A percentile compares a stretch with the other conserved stretches of the same genome.
Evolutionary conservation across 1,139 yeast genomes (phyloP).

Genomic region (Lodderomyces elongisporus): DNA sequence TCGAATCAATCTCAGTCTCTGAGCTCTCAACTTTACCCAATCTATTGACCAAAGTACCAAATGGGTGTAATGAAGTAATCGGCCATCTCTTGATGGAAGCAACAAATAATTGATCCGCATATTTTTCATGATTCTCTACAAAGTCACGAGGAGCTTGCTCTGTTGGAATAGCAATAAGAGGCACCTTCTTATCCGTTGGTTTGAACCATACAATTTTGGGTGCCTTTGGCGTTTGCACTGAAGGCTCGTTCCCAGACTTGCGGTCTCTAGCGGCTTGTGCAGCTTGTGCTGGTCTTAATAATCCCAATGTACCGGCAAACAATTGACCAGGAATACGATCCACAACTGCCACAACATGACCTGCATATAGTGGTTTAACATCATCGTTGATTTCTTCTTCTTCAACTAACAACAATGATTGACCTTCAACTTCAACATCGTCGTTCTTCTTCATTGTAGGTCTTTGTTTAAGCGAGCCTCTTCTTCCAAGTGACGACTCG

Average conservation of each 20-base stretch:
- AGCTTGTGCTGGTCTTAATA: constrained; percentile 93
- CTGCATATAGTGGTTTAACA: constrained; percentile 90
- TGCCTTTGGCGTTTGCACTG: constrained; percentile 47
- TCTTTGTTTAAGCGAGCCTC: constrained; percentile 89
- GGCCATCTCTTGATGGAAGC: constrained; percentile 99
- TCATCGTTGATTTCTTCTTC: constrained; percentile 96
- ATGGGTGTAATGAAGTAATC: constrained; percentile 95
- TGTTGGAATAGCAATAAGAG: constrained; percentile 95
- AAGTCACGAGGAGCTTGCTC: constrained; percentile 97
- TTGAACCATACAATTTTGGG: constrained; percentile 99
- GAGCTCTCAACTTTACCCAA: constrained; percentile 78
- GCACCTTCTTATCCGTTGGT: constrained; percentile 96
- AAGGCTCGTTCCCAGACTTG: constrained; percentile 48
- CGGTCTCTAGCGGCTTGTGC: constrained; percentile 77
- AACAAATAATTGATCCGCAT: constrained; percentile 77
- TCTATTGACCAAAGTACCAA: constrained; percentile 87
- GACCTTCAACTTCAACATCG: constrained; percentile 98
- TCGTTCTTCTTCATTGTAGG: constrained; percentile 98
- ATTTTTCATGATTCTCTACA: constrained; percentile 84
- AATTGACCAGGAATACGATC: constrained; percentile 97
- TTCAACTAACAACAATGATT: constrained; percentile 81
- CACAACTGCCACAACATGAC: constrained; percentile 96
- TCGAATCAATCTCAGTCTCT: constrained; percentile 79
- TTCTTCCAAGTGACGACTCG: constrained; percentile 54
- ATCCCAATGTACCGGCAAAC: constrained; percentile 88